Evolutionary conservation across 176 grass and related monocot species (phyloP), one percentile per base, ranked within the genome.

Genomic region (Bromus sterilis): DNA sequence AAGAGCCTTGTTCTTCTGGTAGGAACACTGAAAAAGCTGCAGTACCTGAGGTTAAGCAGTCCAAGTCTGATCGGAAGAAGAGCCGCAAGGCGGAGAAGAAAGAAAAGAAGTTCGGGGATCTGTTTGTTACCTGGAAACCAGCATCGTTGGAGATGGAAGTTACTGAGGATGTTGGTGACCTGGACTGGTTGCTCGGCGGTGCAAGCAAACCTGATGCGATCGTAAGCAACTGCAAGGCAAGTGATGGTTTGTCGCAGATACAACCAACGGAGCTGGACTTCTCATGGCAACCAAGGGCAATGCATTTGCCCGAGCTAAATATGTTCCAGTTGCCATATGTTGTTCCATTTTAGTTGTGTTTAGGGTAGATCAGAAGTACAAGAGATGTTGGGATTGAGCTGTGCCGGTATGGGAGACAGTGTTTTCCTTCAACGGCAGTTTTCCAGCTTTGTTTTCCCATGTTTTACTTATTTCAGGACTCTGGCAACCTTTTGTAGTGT

Each of bases 81-180:
- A 78, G 48, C 30, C 74, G 56, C 23, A 89, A 86, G 58, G 73
- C 66, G 49, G 83, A 82, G 13, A 82, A 89, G 79, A 89, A 86
- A 82, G 88, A 89, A 23, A 82, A 24, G 58, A 89, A 89, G 37
- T 66, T 78, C 5, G 44, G 30, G 13, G 79, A 82, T 78, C 66
- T 89, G 34, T 86, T 89, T 74, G 79, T 89, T 67, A 89, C 79
- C 57, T 89, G 88, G 88, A 74, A 86, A 74, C 83, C 88, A 1
- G 23, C 58, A 25, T 60, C 14, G 4, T 15, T 78, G 39, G 44
- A 78, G 66, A 67, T 67, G 31, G 57, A 67, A 33, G 57, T 82
- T 39, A 48, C 11, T 0, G 10, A 11, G 4, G 37, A 73, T 78
- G 9, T 66, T 25, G 78, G 57, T 6, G 83, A 62, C 18, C 74